phyloP scores from a whole-genome alignment of 2,329 filamentous ascomycete genomes.

The Macrophomina phaseolina region DNA sequence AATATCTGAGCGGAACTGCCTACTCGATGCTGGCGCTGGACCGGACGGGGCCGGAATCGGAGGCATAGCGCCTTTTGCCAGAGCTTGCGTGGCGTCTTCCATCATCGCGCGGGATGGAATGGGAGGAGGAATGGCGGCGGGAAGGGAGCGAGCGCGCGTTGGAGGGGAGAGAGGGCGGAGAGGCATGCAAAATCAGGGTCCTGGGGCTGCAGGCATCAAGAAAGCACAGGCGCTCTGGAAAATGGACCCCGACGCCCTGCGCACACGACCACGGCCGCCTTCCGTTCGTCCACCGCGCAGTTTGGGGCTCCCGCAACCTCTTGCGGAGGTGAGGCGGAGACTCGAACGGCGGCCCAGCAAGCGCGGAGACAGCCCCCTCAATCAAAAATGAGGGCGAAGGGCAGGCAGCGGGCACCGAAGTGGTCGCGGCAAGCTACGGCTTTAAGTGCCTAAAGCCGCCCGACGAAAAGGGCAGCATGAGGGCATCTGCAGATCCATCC shows the following conservation, averaged over 20 bases:
- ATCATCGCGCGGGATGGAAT: conserved; percentile 24
- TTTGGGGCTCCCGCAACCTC: background rate
- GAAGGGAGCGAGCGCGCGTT: background rate
- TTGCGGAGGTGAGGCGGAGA: background rate
- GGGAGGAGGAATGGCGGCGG: background rate
- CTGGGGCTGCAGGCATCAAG: background rate
- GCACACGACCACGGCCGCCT: background rate
- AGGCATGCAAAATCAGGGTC: conserved; percentile 22
- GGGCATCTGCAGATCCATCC: conserved; percentile 21
- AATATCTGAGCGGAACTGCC: conserved; percentile 11
- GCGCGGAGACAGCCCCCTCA: conserved; percentile 20
- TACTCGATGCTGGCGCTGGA: conserved; percentile 13
- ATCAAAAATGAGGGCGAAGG: background rate
- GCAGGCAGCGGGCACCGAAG: background rate
- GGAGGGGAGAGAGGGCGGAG: background rate
- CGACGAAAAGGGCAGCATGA: background rate
- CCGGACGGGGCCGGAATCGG: conserved; percentile 18
- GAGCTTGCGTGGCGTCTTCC: conserved; percentile 21
- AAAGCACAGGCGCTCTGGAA: background rate
- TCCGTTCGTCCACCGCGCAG: background rate
- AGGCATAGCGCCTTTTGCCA: background rate
- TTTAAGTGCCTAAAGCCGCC: conserved; percentile 17
- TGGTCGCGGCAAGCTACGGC: conserved; percentile 14
- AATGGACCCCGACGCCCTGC: background rate
- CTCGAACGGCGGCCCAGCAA: background rate